Conservation (phyloP, 306 rosid genomes). For the Cotoneaster glaucophyllus region DNA sequence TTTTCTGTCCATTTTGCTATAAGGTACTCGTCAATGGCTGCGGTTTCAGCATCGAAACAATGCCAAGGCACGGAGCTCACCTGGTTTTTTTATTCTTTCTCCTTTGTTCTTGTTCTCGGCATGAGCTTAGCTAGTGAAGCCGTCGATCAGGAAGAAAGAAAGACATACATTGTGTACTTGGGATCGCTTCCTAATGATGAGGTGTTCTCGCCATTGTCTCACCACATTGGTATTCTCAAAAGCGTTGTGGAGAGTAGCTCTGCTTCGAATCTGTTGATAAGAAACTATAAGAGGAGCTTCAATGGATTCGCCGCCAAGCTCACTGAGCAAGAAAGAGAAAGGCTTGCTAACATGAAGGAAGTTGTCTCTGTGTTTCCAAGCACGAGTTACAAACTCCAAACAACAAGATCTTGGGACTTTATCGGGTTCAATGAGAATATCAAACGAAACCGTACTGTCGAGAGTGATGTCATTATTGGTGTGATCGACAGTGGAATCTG, state of each 20-base stretch:
- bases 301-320: conserved; percentile 13
- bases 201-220: background rate
- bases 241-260: background rate
- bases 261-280: background rate
- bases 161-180: background rate
- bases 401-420: conserved; percentile 54
- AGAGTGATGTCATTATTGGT: conserved; percentile 27
- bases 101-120: background rate
- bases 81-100: background rate
- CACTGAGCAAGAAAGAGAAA: background rate
- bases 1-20: background rate
- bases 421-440: conserved; percentile 11
- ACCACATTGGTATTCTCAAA: background rate
- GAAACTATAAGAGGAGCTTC: conserved; percentile 11
- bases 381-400: conserved; percentile 13
- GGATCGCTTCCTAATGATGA: background rate
- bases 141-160: background rate
- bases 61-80: background rate
- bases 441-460: background rate
- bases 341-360: conserved; percentile 16
- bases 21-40: background rate
- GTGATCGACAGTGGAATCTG: conserved; percentile 37
- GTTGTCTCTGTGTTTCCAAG: conserved; percentile 35
- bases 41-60: background rate
- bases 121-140: background rate